Evolutionary conservation across 768 basidiomycete genomes (phyloP).

Genomic region (Scleroderma bovista): DNA sequence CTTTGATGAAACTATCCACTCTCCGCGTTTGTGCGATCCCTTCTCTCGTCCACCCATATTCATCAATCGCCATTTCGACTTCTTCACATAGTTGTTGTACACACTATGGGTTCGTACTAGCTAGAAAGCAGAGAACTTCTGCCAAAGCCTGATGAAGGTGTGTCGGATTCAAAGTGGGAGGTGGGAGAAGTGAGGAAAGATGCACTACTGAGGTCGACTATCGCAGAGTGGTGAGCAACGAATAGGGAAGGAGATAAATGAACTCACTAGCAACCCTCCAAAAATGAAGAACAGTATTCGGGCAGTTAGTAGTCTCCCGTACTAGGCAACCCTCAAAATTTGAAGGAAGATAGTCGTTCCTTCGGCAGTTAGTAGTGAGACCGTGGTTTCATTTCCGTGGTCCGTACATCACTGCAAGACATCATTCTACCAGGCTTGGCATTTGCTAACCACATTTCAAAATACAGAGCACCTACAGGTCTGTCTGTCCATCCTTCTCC

Average conservation of each 20-base stretch:
- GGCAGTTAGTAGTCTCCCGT: neutral
- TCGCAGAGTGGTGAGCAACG: neutral
- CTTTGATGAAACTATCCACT: conserved; percentile 36
- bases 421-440: neutral
- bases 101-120: neutral
- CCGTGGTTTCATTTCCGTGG: neutral
- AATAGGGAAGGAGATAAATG: neutral
- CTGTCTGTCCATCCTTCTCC: conserved; percentile 25
- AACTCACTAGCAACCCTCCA: conserved; percentile 14
- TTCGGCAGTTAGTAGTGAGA: neutral
- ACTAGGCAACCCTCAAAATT: too few species aligned
- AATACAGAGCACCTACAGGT: conserved; percentile 23
- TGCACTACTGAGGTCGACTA: neutral
- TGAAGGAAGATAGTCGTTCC: too few species aligned
- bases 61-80: conserved; percentile 19
- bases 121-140: neutral
- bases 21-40: conserved; percentile 23
- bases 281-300: neutral
- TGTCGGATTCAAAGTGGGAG: neutral
- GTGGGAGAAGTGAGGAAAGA: neutral
- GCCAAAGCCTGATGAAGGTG: neutral
- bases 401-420: neutral
- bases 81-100: conserved; percentile 30
- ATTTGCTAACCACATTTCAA: neutral
- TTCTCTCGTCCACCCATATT: conserved; percentile 19